Base-by-base conservation (phyloP, 2,329 filamentous ascomycete species). In the Alternaria angustiovoidea region DNA sequence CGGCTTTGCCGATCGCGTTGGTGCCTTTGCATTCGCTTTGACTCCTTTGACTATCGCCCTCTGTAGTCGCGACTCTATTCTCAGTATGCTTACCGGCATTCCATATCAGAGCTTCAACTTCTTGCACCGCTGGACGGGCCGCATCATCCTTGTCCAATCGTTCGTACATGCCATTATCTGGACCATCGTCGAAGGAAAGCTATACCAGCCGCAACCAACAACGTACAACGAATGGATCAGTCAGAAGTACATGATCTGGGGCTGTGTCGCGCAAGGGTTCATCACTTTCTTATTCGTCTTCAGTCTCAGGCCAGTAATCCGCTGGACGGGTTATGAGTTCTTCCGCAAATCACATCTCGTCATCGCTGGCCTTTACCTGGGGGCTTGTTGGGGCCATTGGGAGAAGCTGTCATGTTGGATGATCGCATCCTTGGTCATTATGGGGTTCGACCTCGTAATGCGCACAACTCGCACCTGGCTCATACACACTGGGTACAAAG, bases 271-370 rank as follows among this genome's bases (percentile, higher is more conserved):
- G 14, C 56, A 59, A 32, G 56, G 36, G 14, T 43, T 59, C 22
- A 54, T 59, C 28, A 59, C 56, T 1, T 59, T 59, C n/a, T 38
- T 59, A 36, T 59, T 54, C 16, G 36, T 54, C 36, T 59, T 59
- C 28, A 59, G 56, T 11, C 28, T 34, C 14, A 51, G 56, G 34
- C 51, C 56, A 11, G 51, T 58, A n/a, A 58, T 58, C 36, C 56
- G 56, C 42, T 58, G 56, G 56, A 58, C 56, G 28, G 56, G 56
- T 18, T 58, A 58, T 14, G 56, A 58, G 12, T 58, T 58, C 42
- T 58, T 58, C 36, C 56, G 49, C 36, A 58, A 58, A 22, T 58
- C 56, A 18, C 56, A 58, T 34, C 49, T 58, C 36, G 20, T 58
- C 20, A 51, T 58, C 20, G 51, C 56, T n/a, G 51, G 51, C 18